Evolutionary conservation across 2,329 filamentous ascomycete species (phyloP), one percentile per base, ranked within the genome.

Genomic region (Colletotrichum tamarilloi): DNA sequence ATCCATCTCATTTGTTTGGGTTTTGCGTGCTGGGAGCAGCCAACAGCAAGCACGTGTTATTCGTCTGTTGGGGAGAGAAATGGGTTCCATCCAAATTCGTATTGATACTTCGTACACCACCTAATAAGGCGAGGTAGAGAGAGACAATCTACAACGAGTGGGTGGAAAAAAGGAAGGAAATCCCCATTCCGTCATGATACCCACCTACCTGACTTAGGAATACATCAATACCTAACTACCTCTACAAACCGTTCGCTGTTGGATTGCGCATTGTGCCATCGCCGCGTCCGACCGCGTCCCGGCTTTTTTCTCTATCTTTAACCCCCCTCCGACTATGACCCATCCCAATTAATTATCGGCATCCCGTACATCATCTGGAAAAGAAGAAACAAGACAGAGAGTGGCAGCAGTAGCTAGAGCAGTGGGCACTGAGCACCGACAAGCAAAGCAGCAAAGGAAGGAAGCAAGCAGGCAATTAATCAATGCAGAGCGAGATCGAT

Each of bases 231-330:
- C 56, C 53, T 64, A 26, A 57, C 32, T 49, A 49, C 38, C 26
- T 38, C 57, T 42, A n/a, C 59, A 57, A 58, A 46, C 22, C 28
- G 32, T 30, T 22, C 12, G n/a, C 28, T 56, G 24, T 24, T 30
- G 49, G 22, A 22, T 30, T 65, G 52, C 52, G 52, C 62, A 65
- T 57, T 32, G 53, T 49, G 14, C 26, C 26, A 35, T 14, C 52
- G 55, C 19, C 22, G 53, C 65, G 59, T 69, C 66, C 55, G 70
- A 59, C 58, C 69, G 55, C 26, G 59, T 69, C 38, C 66, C 70
- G 30, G 28, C n/a, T 24, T 64, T 64, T 62, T 30, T 62, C 53
- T 24, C 56, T 24, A n/a, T 9, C n/a, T 32, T 19, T 30, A 38
- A 28, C 42, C 22, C 19, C 26, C 24, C 42, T 26, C 8, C 8